Evolutionary conservation across 2,329 filamentous ascomycete genomes (phyloP), one percentile per base, ranked within the genome.

Genomic region (Diaporthe sp.): DNA sequence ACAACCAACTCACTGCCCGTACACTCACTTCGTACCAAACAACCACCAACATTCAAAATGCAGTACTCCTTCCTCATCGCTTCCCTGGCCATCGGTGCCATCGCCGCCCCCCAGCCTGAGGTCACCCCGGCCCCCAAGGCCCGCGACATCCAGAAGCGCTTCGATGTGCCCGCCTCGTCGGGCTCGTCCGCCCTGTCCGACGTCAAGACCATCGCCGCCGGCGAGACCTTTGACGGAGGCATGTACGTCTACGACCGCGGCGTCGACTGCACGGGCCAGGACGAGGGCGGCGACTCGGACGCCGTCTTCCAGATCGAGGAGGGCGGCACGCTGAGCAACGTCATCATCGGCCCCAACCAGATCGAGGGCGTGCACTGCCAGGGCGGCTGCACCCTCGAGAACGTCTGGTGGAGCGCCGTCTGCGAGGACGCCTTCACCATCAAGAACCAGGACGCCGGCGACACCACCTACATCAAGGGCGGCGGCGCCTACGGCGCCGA

Each of bases 251-350:
- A 44, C 55, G 72, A 74, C 72, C 72, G 53, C 15, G 72, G 72
- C 4, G 65, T 71, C 53, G 34, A 34, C 39, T 74, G 53, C 53
- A 74, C 67, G 4, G 77, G 57, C 17, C 78, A 79, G 73, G 37
- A 1, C 17, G 78, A 79, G 74, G 76, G 75, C 15, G 81, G 80
- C 34, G 79, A 82, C 25, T 72, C 76, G 39, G 81, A 86, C 78
- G 87, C 88, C 49, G 86, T 90, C 77, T 90, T 90, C 85, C 82
- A 87, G 74, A 82, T 90, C 72, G 82, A 86, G 79, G 82, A 86
- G 65, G 88, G 88, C 70, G 88, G 85, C 22, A 87, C 85, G 20
- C 82, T 89, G 28, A 86, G 83, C 78, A 89, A 89, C 79, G 87
- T 86, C 79, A 87, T 89, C 79, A 88, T 89, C 73, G 87, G 88